Evolutionary conservation across 768 basidiomycete species (phyloP).

Genomic region (Suillus fuscotomentosus): DNA sequence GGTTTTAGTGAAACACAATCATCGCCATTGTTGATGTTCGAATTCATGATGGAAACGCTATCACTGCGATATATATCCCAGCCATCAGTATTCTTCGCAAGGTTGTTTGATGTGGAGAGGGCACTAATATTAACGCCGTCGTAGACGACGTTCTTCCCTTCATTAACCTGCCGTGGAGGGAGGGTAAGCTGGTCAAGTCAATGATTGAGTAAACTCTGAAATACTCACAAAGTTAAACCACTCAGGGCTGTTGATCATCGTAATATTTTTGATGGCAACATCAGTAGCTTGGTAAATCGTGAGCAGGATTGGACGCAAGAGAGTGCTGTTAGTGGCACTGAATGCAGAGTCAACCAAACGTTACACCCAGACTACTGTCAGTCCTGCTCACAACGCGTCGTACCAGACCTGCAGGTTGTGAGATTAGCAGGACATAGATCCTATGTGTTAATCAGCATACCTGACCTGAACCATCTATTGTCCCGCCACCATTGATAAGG

Average conservation of each 20-base stretch:
- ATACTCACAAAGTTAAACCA: slow-evolving; percentile 48
- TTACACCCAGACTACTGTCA: slow-evolving; percentile 2
- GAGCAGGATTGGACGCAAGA: slow-evolving; percentile 54
- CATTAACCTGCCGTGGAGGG: slow-evolving; percentile 38
- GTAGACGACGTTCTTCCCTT: slow-evolving; percentile 45
- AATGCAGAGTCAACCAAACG: not conserved
- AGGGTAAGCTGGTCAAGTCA: not conserved
- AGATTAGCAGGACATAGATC: not conserved
- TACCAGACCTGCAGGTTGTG: slow-evolving; percentile 45
- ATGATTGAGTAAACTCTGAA: not conserved
- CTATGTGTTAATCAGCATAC: slow-evolving; percentile 26
- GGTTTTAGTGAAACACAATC: slow-evolving; percentile 64
- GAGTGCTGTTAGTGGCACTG: slow-evolving; percentile 44
- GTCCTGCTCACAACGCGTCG: slow-evolving; percentile 42
- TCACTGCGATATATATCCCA: slow-evolving; percentile 65
- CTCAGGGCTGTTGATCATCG: slow-evolving; percentile 49
- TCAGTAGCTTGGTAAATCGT: slow-evolving; percentile 51
- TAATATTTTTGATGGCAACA: slow-evolving; percentile 46
- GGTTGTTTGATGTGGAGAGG: slow-evolving; percentile 42
- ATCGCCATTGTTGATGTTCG: slow-evolving; percentile 52
- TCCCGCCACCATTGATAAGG: slow-evolving; percentile 55
- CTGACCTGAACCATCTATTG: slow-evolving; percentile 65
- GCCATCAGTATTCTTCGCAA: slow-evolving; percentile 54
- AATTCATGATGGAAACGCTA: slow-evolving; percentile 45
- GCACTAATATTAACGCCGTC: slow-evolving; percentile 47